A percentile compares a stretch with the other conserved stretches of the same genome.
phyloP scores from a whole-genome alignment of 352 stramenopile genomes.

The Globisporangium yorkense region DNA sequence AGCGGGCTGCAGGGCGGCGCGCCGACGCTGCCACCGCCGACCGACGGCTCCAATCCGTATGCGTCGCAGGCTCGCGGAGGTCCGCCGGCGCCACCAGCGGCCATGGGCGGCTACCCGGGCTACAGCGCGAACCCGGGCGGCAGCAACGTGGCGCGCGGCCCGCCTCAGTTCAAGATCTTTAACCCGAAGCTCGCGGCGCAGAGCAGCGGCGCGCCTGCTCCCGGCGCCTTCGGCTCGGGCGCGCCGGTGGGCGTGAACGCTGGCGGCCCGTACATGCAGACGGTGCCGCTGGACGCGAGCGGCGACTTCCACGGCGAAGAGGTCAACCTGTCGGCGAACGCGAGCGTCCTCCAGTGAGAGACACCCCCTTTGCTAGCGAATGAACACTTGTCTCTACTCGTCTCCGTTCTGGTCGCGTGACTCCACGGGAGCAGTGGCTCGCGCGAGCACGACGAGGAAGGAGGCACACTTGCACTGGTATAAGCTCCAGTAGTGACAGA shows the following conservation, averaged over 20 bases:
- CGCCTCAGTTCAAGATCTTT: slow-evolving; percentile 87
- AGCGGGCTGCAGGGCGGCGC: slow-evolving; percentile 8
- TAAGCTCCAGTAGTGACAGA: not conserved
- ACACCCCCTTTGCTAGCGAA: too few species aligned
- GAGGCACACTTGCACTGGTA: too few species aligned
- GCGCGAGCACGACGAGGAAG: too few species aligned
- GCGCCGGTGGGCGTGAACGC: slow-evolving; percentile 10
- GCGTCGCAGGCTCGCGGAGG: slow-evolving; percentile 24
- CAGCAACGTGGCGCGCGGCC: slow-evolving; percentile 15
- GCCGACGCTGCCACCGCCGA: slow-evolving; percentile 9
- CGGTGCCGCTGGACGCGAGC: slow-evolving; percentile 24
- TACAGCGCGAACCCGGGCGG: slow-evolving; percentile 3
- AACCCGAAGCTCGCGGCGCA: slow-evolving; percentile 62
- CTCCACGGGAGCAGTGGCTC: too few species aligned
- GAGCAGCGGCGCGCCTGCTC: slow-evolving; percentile 13
- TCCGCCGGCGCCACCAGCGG: slow-evolving; percentile 10
- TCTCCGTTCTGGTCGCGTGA: too few species aligned
- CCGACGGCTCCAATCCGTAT: slow-evolving; percentile 53
- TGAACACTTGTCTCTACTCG: too few species aligned
- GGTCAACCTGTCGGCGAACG: slow-evolving; percentile 68
- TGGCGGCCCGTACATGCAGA: slow-evolving; percentile 14
- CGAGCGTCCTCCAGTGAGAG: slow-evolving; percentile 63
- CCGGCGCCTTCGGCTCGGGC: slow-evolving; percentile 21
- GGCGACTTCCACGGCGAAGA: slow-evolving; percentile 36
- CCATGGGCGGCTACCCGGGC: slow-evolving; percentile 24